Evolutionary conservation across 2,329 filamentous ascomycete genomes (phyloP), one percentile per base, ranked within the genome.

Genomic region (Fonsecaea pugnacius): DNA sequence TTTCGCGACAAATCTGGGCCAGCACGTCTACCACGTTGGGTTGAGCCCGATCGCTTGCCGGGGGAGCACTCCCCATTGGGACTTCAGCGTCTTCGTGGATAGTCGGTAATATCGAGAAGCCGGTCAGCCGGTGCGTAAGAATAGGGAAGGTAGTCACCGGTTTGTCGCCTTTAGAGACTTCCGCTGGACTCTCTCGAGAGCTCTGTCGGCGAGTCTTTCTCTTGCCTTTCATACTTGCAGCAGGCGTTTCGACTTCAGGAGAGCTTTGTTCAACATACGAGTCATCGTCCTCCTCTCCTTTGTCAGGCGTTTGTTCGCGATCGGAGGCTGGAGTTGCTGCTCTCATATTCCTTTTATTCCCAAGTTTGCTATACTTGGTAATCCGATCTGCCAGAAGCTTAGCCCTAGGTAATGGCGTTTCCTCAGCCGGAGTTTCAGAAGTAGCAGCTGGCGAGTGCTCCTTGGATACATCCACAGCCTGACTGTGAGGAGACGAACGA

Each of bases 1-100:
- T 80, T 65, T 84, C 82, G 62, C 80, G 78, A 60, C 83, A 81
- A 58, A 82, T 73, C 73, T 84, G 77, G 67, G 79, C 72, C 24
- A 84, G 77, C 1, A 84, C 82, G 62, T 85, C 83, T 43, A 82
- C 82, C 1, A 78, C 77, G 60, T 83, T 85, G 62, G 84, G 78
- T 21, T 74, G 78, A n/a, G 74, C 71, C 5, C 77, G 77, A 50
- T 67, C 79, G 59, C 78, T 77, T 33, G 62, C 50, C 2, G 43
- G 48, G 27, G 57, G 57, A n/a, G 62, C 63, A 5, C 66, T 53
- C 12, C 38, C 52, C 12, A 46, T 18, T 46, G 43, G 32, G 14
- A 18, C n/a, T 70, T 75, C 64, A 38, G 54, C 35, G 16, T 67
- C 60, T 66, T 71, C 71, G 27, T 46, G 7, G 27, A 72, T 71